phyloP scores from a whole-genome alignment of 345 rosid species.

The Alliaria petiolata region DNA sequence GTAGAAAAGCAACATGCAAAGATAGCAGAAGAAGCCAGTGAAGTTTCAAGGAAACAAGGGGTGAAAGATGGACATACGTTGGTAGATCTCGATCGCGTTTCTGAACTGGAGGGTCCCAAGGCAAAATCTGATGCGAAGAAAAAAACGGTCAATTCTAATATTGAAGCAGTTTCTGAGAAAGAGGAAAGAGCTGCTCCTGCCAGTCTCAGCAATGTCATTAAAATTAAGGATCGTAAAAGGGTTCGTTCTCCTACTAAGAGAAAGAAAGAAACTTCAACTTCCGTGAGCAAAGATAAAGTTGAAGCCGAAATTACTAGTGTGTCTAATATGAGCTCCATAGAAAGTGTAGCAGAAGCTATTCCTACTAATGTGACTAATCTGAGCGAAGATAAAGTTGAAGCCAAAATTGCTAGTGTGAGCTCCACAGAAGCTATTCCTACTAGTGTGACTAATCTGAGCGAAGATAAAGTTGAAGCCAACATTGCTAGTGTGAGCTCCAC shows the following conservation, averaged over 20 bases:
- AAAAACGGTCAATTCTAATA: background rate
- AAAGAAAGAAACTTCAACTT: slow-evolving; percentile 15
- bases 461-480: slow-evolving; percentile 14
- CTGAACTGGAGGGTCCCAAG: background rate
- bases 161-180: background rate
- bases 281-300: slow-evolving; percentile 7
- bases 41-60: slow-evolving; percentile 16
- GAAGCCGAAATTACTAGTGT: slow-evolving; percentile 13
- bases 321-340: no score
- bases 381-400: slow-evolving; percentile 12
- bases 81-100: background rate
- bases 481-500: slow-evolving; percentile 8
- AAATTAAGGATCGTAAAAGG: slow-evolving; percentile 21
- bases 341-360: no score
- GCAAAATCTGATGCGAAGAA: background rate
- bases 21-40: slow-evolving; percentile 9
- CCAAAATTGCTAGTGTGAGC: background rate
- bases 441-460: background rate
- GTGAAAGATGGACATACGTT: slow-evolving; percentile 6
- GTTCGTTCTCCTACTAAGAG: slow-evolving; percentile 24
- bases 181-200: slow-evolving; percentile 17
- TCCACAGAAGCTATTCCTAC: no score
- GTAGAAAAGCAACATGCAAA: background rate
- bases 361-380: background rate
- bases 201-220: slow-evolving; percentile 4